These are phyloP conservation scores for Neofusicoccum sp. DNA, from an alignment of 2,329 filamentous ascomycete species.

Conservation along the genomic window DNA sequence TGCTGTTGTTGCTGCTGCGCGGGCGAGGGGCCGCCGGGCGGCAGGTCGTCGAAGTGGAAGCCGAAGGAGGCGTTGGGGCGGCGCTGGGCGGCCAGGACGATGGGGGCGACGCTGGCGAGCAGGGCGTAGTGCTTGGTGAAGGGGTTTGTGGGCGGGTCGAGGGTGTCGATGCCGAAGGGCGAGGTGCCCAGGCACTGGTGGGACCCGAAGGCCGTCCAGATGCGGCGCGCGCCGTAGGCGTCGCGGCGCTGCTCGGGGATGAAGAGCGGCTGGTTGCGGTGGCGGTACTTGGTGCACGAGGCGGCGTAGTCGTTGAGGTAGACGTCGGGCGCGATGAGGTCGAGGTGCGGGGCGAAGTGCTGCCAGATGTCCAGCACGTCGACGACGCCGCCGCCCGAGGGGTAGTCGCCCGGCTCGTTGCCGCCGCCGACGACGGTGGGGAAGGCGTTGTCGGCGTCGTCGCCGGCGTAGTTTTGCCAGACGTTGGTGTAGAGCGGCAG, in stretches of 20 bases:
- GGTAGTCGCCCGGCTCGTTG: slow-evolving; percentile 45
- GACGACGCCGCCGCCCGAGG: slow-evolving; percentile 46
- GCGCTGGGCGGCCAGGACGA: slow-evolving; percentile 43
- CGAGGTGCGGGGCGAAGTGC: slow-evolving; percentile 42
- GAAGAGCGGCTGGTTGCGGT: slow-evolving; percentile 47
- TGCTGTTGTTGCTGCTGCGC: slow-evolving; percentile 30
- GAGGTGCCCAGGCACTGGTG: slow-evolving; percentile 40
- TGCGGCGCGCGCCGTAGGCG: slow-evolving; percentile 43
- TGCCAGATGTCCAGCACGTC: slow-evolving; percentile 49
- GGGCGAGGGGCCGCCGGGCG: slow-evolving; percentile 24
- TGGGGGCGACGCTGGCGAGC: slow-evolving; percentile 32
- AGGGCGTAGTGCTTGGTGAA: slow-evolving; percentile 44
- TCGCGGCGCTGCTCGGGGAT: slow-evolving; percentile 55
- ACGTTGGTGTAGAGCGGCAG: slow-evolving; percentile 49
- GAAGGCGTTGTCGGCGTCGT: slow-evolving; percentile 32
- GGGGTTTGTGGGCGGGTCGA: slow-evolving; percentile 31
- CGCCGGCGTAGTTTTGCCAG: slow-evolving; percentile 45
- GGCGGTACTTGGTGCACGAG: slow-evolving; percentile 46
- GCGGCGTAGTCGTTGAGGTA: slow-evolving; percentile 50
- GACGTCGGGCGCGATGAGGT: slow-evolving; percentile 49
- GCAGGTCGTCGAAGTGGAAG: slow-evolving; percentile 45
- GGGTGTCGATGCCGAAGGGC: slow-evolving; percentile 47
- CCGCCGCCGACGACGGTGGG: slow-evolving; percentile 45
- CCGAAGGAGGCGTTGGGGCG: slow-evolving; percentile 41
- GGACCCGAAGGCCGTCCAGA: slow-evolving; percentile 45